A percentile compares a stretch with the other conserved stretches of the same genome.
Conservation (phyloP, 768 basidiomycete species). For the Mycena galopus region DNA sequence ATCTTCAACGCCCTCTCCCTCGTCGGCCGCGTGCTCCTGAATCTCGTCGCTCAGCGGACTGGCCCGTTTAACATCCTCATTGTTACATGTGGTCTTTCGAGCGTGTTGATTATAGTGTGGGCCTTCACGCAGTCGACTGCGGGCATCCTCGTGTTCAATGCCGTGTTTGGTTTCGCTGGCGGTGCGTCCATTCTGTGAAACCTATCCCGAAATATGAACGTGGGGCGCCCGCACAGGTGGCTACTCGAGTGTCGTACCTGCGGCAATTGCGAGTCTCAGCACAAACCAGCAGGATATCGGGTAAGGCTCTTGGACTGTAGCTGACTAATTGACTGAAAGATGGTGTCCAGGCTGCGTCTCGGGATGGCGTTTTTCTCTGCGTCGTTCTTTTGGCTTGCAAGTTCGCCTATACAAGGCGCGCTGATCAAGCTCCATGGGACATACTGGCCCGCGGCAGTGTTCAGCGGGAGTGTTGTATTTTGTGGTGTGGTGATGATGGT, state of each 20-base stretch:
- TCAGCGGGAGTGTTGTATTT: conserved; percentile 31
- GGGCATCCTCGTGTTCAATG: not conserved
- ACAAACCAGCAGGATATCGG: not conserved
- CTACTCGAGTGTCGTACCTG: not conserved
- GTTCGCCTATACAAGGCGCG: conserved; percentile 31
- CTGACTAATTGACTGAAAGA: not conserved
- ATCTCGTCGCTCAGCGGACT: too few species aligned
- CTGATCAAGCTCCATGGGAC: conserved; percentile 23
- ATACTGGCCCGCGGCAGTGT: conserved; percentile 33
- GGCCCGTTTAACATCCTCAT: too few species aligned
- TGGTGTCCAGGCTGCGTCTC: not conserved
- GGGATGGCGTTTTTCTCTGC: not conserved
- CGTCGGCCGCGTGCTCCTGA: too few species aligned
- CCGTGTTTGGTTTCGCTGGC: not conserved
- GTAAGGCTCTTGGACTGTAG: not conserved
- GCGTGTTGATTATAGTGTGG: not conserved
- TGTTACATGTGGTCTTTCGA: too few species aligned
- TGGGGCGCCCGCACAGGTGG: not conserved
- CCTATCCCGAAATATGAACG: not conserved
- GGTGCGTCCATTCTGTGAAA: not conserved
- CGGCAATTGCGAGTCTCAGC: not conserved
- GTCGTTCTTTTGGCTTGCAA: not conserved
- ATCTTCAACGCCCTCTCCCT: not conserved
- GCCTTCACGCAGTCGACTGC: not conserved
- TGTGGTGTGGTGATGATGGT: conserved; percentile 29